phyloP scores from a whole-genome alignment of 768 basidiomycete genomes.

The Suillus brevipes region DNA sequence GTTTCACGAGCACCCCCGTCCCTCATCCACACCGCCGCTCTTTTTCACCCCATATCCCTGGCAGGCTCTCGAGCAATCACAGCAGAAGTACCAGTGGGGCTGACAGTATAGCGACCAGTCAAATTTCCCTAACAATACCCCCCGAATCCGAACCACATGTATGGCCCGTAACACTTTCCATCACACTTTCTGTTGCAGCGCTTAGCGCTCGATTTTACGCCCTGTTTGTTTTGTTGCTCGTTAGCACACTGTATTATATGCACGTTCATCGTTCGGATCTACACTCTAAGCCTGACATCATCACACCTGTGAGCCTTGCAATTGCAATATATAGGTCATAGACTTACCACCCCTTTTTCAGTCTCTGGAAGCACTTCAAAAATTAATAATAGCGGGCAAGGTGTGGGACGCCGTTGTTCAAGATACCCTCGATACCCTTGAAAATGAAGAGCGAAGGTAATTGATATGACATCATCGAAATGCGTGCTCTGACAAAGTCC shows the following conservation, averaged over 20 bases:
- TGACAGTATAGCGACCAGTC: conserved; percentile 25
- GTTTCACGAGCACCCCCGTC: conserved; percentile 45
- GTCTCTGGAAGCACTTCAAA: conserved; percentile 66
- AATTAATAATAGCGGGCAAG: conserved; percentile 65
- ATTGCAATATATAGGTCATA: conserved; percentile 4
- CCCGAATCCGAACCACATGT: conserved; percentile 37
- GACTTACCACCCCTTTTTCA: conserved; percentile 25
- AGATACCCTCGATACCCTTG: conserved; percentile 63
- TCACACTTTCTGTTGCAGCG: conserved; percentile 40
- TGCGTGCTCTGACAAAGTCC: conserved; percentile 1
- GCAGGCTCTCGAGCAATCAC: conserved; percentile 38
- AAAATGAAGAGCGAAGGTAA: conserved; percentile 71
- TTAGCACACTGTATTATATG: conserved; percentile 40
- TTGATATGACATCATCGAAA: not conserved
- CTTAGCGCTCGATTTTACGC: conserved; percentile 46
- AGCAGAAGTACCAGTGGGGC: conserved; percentile 46
- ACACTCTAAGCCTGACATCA: conserved; percentile 44
- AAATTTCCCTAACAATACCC: conserved; percentile 26
- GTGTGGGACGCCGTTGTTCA: conserved; percentile 76
- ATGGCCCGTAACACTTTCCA: conserved; percentile 41
- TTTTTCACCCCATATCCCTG: conserved; percentile 44
- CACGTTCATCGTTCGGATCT: conserved; percentile 36
- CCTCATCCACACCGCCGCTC: conserved; percentile 32
- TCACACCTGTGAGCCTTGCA: conserved; percentile 49
- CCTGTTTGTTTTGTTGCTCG: conserved; percentile 39